Evolutionary conservation across 2,329 filamentous ascomycete genomes (phyloP), one percentile per base, ranked within the genome.

Genomic region (Ophiosphaerella korrae): DNA sequence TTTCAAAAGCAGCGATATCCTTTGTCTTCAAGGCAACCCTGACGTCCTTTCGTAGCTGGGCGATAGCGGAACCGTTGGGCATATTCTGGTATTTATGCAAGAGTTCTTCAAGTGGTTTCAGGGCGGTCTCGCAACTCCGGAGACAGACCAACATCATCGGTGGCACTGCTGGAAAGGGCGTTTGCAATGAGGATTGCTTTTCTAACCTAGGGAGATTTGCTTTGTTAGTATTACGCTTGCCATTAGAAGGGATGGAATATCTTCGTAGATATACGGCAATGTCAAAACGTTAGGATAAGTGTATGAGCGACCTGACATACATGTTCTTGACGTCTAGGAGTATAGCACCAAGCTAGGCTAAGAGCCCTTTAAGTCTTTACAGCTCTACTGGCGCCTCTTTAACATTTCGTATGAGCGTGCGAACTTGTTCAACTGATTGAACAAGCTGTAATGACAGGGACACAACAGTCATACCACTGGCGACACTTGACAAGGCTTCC

Each of bases 371-470:
- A 9, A 63, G 36, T 3, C 55, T 42, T 45, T 43, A 32, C 9
- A 61, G 34, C 44, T 63, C 58, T 35, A 51, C 48, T 7, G 52
- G 45, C 2, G 58, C 55, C 8, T 49, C 52, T 34, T 56, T 62
- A 1, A 52, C 48, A 12, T 54, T 35, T 13, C 16, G 32, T 3
- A 53, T 32, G 23, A 56, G 57, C 3, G 47, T 42, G n/a, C 41
- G 40, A 37, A 58, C 58, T 3, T n/a, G 47, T 3, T 31, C 23
- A 4, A 59, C 34, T 7, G 53, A 49, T 3, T 59, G 21, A 5
- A 61, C 23, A 13, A 59, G 57, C 21, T 62, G 59, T 16, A 62
- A 18, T 0, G 55, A 40, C 2, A 62, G 38, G 3, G 59, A 62
- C 9, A 45, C 46, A 13, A 58, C 55, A 26, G 59, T 52, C 16